Evolutionary conservation across 2,329 filamentous ascomycete species (phyloP).

Genomic region (Talaromyces atroroseus): DNA sequence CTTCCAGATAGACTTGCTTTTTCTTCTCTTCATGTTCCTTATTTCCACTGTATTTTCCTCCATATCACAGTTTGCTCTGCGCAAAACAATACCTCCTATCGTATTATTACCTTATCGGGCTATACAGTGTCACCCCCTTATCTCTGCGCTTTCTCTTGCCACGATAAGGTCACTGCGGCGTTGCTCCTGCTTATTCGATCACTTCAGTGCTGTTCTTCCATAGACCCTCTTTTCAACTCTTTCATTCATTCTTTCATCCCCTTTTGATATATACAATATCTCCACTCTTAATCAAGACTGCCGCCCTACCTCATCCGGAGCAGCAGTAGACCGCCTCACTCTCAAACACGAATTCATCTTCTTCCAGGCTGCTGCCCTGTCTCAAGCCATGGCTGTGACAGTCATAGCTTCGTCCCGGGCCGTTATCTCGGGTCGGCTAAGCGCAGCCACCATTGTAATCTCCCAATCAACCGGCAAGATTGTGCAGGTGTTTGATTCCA

Average conservation of each 20-base stretch:
- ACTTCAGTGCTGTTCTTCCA: not conserved
- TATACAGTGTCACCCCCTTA: slow-evolving; percentile 10
- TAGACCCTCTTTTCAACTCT: not conserved
- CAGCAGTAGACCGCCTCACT: not conserved
- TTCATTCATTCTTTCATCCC: not conserved
- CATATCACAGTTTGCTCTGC: slow-evolving; percentile 13
- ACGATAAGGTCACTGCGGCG: slow-evolving; percentile 11
- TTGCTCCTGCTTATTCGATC: slow-evolving; percentile 1
- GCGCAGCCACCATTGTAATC: slow-evolving; percentile 76
- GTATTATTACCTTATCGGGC: slow-evolving; percentile 3
- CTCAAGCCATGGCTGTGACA: slow-evolving; percentile 2
- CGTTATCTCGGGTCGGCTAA: slow-evolving; percentile 69
- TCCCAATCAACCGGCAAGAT: slow-evolving; percentile 80
- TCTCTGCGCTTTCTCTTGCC: slow-evolving; percentile 13
- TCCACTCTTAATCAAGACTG: not conserved
- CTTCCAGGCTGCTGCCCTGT: not conserved
- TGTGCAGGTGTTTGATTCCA: slow-evolving; percentile 63
- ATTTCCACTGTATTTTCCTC: slow-evolving; percentile 16
- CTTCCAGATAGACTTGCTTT: not conserved
- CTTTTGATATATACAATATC: not conserved
- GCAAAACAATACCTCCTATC: not conserved
- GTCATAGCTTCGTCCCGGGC: slow-evolving; percentile 81
- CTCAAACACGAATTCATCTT: not conserved
- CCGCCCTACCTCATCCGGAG: not conserved
- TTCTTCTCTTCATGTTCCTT: slow-evolving; percentile 1